phyloP scores from a whole-genome alignment of 2,329 filamentous ascomycete genomes.

The Pseudogymnoascus sp. region DNA sequence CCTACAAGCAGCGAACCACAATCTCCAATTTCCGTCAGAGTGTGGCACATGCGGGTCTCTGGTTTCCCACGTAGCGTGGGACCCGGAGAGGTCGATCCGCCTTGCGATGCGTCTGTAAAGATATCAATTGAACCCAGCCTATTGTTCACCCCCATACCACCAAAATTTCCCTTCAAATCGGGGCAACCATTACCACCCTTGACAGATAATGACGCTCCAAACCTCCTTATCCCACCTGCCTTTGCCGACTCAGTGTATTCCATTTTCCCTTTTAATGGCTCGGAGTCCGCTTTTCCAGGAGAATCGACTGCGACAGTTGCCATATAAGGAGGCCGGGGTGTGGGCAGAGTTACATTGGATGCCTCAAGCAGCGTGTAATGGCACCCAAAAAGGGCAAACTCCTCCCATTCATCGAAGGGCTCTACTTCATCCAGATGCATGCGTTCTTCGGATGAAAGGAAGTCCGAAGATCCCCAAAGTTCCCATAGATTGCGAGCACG shows the following conservation, averaged over 20 bases:
- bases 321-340: slow-evolving; percentile 9
- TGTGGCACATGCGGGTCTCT: slow-evolving; percentile 62
- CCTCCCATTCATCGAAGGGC: slow-evolving; percentile 93
- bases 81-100: slow-evolving; percentile 13
- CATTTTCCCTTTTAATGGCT: slow-evolving; percentile 14
- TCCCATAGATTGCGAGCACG: slow-evolving; percentile 69
- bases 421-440: slow-evolving; percentile 61
- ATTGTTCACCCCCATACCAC: slow-evolving; percentile 32
- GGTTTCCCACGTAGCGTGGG: slow-evolving; percentile 28
- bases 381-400: slow-evolving; percentile 74
- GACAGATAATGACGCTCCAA: slow-evolving; percentile 47
- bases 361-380: slow-evolving; percentile 79
- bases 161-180: slow-evolving; percentile 25
- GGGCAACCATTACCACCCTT: slow-evolving; percentile 31
- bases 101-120: slow-evolving; percentile 27
- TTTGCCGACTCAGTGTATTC: slow-evolving; percentile 33
- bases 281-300: neutral
- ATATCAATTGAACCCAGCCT: slow-evolving; percentile 40
- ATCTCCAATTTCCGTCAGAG: slow-evolving; percentile 57
- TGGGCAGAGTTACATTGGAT: slow-evolving; percentile 33
- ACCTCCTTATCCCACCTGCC: slow-evolving; percentile 46
- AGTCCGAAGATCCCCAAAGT: slow-evolving; percentile 64
- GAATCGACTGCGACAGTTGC: neutral
- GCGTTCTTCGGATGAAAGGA: slow-evolving; percentile 55
- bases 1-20: slow-evolving; percentile 60